phyloP scores from a whole-genome alignment of 768 basidiomycete genomes.

The Hemileccinum impolitum region DNA sequence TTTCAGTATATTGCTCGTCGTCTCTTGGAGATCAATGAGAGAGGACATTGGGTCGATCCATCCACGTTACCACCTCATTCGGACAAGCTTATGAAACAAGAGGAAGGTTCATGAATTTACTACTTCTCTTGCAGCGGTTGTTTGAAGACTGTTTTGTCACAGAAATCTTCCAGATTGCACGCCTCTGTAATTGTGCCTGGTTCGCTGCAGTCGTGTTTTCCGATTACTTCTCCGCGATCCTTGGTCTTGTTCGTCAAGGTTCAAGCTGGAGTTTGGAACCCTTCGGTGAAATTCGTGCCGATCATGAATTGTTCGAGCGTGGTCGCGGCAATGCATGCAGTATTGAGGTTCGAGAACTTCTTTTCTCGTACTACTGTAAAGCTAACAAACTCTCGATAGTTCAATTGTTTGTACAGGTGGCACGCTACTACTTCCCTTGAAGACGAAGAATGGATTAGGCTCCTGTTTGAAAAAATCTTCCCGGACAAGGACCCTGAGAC shows the following conservation, averaged over 20 bases:
- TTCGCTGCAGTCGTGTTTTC: constrained; percentile 76
- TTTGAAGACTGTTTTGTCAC: constrained; percentile 24
- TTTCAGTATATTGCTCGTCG: constrained; percentile 74
- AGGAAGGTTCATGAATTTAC: constrained; percentile 39
- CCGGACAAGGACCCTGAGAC: constrained; percentile 48
- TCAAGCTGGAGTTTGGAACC: constrained; percentile 76
- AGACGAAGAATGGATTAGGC: constrained; percentile 68
- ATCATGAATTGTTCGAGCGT: constrained; percentile 66
- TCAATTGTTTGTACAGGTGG: constrained; percentile 85
- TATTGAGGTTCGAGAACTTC: constrained; percentile 55
- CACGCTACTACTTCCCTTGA: constrained; percentile 73
- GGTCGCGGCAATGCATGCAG: constrained; percentile 81
- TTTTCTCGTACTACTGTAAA: background rate
- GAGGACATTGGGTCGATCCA: constrained; percentile 60
- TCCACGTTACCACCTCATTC: constrained; percentile 34
- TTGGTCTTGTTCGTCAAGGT: constrained; percentile 75
- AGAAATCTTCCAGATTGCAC: constrained; percentile 81
- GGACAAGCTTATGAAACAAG: constrained; percentile 46
- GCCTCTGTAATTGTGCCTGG: constrained; percentile 78
- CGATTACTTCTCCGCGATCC: constrained; percentile 78
- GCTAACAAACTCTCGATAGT: constrained; percentile 39
- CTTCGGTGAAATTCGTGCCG: constrained; percentile 65
- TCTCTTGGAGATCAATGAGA: constrained; percentile 78
- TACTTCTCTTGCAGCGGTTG: background rate
- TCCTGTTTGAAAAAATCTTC: constrained; percentile 52